Percentiles rank a stretch among this genome's conserved stretches.
Evolutionary conservation across 805 yeast species (phyloP).

Genomic region (Starmerella sp.): DNA sequence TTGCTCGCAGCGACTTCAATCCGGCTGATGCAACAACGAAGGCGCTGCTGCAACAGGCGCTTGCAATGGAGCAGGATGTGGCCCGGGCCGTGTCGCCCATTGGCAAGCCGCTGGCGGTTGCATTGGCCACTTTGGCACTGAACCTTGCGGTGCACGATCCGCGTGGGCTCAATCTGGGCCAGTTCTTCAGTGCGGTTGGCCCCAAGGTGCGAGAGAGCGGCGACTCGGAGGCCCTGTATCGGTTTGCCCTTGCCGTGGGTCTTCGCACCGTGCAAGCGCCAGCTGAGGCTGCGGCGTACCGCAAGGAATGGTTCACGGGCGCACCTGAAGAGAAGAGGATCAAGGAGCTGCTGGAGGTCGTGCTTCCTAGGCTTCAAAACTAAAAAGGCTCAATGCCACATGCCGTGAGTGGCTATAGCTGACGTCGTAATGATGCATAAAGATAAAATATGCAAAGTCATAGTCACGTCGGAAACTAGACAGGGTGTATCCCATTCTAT

Average conservation of each 20-base stretch:
- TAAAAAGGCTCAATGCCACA: background rate
- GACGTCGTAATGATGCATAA: too few species aligned
- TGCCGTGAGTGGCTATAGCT: too few species aligned
- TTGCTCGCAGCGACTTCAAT: conserved; percentile 27
- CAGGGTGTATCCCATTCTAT: too few species aligned
- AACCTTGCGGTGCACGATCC: conserved; percentile 19
- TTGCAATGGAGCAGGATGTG: conserved; percentile 18
- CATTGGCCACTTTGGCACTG: conserved; percentile 35
- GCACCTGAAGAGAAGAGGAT: conserved; percentile 8
- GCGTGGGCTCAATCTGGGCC: conserved; percentile 2
- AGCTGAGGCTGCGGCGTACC: conserved; percentile 3
- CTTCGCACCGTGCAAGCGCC: conserved; percentile 12
- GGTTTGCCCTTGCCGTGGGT: conserved; percentile 22
- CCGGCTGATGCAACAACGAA: conserved; percentile 22
- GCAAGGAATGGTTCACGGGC: conserved; percentile 7
- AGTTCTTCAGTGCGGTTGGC: background rate
- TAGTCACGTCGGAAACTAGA: too few species aligned
- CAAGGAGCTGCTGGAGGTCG: conserved; percentile 9
- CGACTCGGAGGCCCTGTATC: conserved; percentile 21
- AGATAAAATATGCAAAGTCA: too few species aligned
- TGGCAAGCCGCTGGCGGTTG: conserved; percentile 26
- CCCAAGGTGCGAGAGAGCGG: background rate
- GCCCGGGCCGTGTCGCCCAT: background rate
- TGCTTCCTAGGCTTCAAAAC: conserved; percentile 5
- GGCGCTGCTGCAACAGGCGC: conserved; percentile 26